Evolutionary conservation across 371 early-diverging fungal species (phyloP).

Genomic region (Gilbertella persicaria): DNA sequence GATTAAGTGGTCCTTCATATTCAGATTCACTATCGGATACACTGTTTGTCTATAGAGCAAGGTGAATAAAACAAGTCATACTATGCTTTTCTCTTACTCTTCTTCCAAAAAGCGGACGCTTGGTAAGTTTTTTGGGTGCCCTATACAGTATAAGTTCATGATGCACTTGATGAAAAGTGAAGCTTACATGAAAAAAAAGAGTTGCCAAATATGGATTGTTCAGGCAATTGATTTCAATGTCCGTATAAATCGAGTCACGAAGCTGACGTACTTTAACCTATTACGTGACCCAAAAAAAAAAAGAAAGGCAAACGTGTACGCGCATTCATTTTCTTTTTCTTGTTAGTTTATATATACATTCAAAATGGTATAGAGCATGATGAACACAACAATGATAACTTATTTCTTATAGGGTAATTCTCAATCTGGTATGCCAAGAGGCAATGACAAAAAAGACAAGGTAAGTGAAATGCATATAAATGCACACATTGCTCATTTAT

Average conservation of each 20-base stretch:
- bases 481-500: neutral
- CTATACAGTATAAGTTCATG: no score
- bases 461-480: slow-evolving; percentile 28
- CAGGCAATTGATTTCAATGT: neutral
- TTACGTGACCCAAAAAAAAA: neutral
- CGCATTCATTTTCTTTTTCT: slow-evolving; percentile 8
- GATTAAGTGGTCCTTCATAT: slow-evolving; percentile 34
- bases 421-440: slow-evolving; percentile 71
- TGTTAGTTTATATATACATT: neutral
- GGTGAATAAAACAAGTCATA: neutral
- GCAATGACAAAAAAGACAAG: slow-evolving; percentile 65
- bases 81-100: slow-evolving; percentile 1
- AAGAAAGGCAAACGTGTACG: neutral
- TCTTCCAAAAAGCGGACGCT: slow-evolving; percentile 18
- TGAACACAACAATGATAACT: neutral
- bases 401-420: slow-evolving; percentile 67
- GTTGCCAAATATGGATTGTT: neutral
- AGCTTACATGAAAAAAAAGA: neutral
- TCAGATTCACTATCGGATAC: slow-evolving; percentile 23
- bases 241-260: slow-evolving; percentile 4
- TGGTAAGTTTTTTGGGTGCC: slow-evolving; percentile 17
- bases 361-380: slow-evolving; percentile 4
- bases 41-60: neutral
- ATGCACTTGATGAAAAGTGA: neutral
- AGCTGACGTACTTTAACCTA: slow-evolving; percentile 16